Percentiles rank a stretch among this genome's conserved stretches.
These are phyloP conservation scores for Tulasnella sp. DNA, from an alignment of 768 basidiomycete genomes.

Conservation along the genomic window DNA sequence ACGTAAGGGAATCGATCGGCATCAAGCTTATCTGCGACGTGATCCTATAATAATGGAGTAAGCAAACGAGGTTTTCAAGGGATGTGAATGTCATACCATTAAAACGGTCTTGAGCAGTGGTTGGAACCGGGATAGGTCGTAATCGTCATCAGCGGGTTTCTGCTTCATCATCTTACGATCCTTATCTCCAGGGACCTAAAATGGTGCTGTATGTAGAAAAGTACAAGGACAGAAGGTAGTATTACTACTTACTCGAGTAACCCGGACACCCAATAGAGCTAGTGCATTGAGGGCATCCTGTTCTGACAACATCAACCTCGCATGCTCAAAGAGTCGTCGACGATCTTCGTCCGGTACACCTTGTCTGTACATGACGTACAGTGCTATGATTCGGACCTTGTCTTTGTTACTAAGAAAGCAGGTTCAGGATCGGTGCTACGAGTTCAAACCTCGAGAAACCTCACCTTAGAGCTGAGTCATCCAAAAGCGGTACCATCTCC, in stretches of 20 bases:
- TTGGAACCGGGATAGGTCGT: constrained; percentile 89
- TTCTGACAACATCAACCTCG: constrained; percentile 70
- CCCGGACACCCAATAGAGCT: constrained; percentile 64
- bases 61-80: background rate
- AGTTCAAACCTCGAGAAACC: constrained; percentile 22
- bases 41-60: constrained; percentile 45
- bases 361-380: constrained; percentile 89
- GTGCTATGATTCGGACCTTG: constrained; percentile 91
- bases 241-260: constrained; percentile 52
- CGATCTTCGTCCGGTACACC: constrained; percentile 98
- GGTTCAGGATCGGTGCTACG: too few relatives aligned
- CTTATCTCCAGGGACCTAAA: constrained; percentile 60
- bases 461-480: constrained; percentile 72
- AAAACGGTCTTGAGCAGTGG: constrained; percentile 60
- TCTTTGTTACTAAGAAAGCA: constrained; percentile 52
- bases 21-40: constrained; percentile 65
- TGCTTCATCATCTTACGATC: constrained; percentile 73
- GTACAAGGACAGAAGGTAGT: background rate
- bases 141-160: constrained; percentile 78
- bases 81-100: background rate
- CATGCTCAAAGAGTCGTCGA: constrained; percentile 88
- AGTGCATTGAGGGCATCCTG: constrained; percentile 90
- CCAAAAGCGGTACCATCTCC: constrained; percentile 95
- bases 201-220: background rate
- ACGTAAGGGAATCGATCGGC: constrained; percentile 76